Base-by-base conservation (phyloP, 768 basidiomycete genomes). In the Hydnum rufescens region DNA sequence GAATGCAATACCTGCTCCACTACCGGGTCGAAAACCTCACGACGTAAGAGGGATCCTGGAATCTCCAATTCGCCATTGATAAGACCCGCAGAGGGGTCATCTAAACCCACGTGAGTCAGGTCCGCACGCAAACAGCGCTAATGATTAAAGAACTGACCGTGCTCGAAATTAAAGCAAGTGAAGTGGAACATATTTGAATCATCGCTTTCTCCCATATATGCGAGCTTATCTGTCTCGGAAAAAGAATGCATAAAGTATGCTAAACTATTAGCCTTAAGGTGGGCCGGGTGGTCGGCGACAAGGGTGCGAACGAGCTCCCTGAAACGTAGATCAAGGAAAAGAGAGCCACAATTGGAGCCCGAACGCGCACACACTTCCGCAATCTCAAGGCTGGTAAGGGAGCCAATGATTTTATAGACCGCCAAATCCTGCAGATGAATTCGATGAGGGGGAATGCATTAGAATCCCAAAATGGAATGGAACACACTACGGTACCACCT, bases 361-460 rank as follows among this genome's bases (percentile, higher is more conserved):
- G 82, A 85, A 51, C 87, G 72, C 13, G 85, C 85, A 56, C 82
- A 83, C 67, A 90, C 80, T 66, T 92, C 88, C 43, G 86, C 87
- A 55, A 92, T 88, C 64, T 90, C 86, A n/a, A 90, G 73, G 60
- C 76, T 76, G 6, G 77, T 69, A 64, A 84, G 71, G 57, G 83
- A 74, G 3, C 86, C 88, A 51, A 82, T 82, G 48, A 90, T 82
- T 72, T 67, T 67, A 64, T 72, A 73, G 6, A 68, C 65, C 4
- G 69, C 70, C 2, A 71, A 62, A 53, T 73, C 39, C 16, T n/a
- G n/a, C n/a, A n/a, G n/a, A n/a, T n/a, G n/a, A n/a, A 4, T 5
- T 4, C 22, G 16, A 13, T 13, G 22, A 1, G 4, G 8, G 36
- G 19, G 19, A 8, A 19, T 8, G 19, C 36, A 19, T 55, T 42